Evolutionary conservation across 352 stramenopile genomes (phyloP).

Genomic region (Phytophthora sojae): DNA sequence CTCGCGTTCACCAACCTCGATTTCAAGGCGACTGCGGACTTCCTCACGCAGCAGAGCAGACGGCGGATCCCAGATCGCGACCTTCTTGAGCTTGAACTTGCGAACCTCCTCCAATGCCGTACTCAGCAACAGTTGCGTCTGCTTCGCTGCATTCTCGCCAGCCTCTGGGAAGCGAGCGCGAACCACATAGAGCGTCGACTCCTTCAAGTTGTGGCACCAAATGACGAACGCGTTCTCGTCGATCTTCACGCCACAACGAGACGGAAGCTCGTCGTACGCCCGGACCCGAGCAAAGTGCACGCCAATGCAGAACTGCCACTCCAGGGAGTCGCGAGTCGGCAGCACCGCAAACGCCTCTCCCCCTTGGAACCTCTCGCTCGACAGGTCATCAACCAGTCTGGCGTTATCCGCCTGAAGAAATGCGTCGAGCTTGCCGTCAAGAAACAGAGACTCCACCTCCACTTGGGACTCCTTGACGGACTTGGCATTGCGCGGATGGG

Average conservation of each 20-base stretch:
- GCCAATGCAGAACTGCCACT: conserved; percentile 76
- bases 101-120: conserved; percentile 48
- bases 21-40: conserved; percentile 34
- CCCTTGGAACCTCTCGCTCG: conserved; percentile 29
- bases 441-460: conserved; percentile 27
- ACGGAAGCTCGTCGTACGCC: conserved; percentile 43
- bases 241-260: conserved; percentile 47
- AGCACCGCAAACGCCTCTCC: conserved; percentile 54
- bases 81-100: conserved; percentile 49
- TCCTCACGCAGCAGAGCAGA: conserved; percentile 25
- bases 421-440: conserved; percentile 49
- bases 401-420: conserved; percentile 55
- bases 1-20: conserved; percentile 47
- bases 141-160: conserved; percentile 12
- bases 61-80: conserved; percentile 54
- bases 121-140: conserved; percentile 35
- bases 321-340: conserved; percentile 60
- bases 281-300: conserved; percentile 53
- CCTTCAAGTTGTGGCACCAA: conserved; percentile 76
- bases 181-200: conserved; percentile 60
- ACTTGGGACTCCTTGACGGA: neutral
- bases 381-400: conserved; percentile 42
- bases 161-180: conserved; percentile 46
- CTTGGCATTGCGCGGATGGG: conserved; percentile 21
- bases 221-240: conserved; percentile 58